These are phyloP conservation scores for Dioscorea zingiberensis DNA, from an alignment of 106 monocot genomes.

Conservation along the genomic window DNA sequence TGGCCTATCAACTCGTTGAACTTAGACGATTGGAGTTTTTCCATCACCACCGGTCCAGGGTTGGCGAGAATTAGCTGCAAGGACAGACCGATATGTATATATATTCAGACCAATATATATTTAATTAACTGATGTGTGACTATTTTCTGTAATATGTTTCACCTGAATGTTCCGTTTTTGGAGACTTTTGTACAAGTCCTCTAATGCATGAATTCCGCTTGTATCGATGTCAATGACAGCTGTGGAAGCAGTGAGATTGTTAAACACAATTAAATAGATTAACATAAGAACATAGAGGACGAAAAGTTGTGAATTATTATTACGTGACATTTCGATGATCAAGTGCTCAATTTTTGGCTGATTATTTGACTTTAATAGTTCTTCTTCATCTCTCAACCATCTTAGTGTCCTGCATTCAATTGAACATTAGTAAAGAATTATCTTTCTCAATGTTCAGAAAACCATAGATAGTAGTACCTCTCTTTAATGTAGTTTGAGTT, in stretches of 20 bases:
- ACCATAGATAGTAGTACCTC: constrained; percentile 24
- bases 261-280: background rate
- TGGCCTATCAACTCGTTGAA: constrained; percentile 49
- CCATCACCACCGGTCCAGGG: constrained; percentile 59
- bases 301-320: constrained; percentile 1
- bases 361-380: constrained; percentile 22
- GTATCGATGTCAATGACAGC: constrained; percentile 77
- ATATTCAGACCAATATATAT: too few relatives aligned
- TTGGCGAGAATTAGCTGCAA: constrained; percentile 66
- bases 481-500: constrained; percentile 62
- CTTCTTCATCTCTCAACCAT: constrained; percentile 74
- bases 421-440: background rate
- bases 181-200: constrained; percentile 48
- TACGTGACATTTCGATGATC: constrained; percentile 81
- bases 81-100: background rate
- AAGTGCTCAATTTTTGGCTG: constrained; percentile 42
- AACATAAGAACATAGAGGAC: background rate
- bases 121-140: too few relatives aligned
- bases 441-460: background rate
- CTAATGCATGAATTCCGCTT: constrained; percentile 65
- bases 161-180: constrained; percentile 54
- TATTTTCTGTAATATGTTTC: constrained; percentile 1
- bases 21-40: constrained; percentile 49
- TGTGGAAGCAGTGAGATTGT: constrained; percentile 13
- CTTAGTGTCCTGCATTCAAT: constrained; percentile 50